A percentile compares a stretch with the other conserved stretches of the same genome.
Evolutionary conservation across 139 green algal species (phyloP).

Genomic region (Coelastrella sp.): DNA sequence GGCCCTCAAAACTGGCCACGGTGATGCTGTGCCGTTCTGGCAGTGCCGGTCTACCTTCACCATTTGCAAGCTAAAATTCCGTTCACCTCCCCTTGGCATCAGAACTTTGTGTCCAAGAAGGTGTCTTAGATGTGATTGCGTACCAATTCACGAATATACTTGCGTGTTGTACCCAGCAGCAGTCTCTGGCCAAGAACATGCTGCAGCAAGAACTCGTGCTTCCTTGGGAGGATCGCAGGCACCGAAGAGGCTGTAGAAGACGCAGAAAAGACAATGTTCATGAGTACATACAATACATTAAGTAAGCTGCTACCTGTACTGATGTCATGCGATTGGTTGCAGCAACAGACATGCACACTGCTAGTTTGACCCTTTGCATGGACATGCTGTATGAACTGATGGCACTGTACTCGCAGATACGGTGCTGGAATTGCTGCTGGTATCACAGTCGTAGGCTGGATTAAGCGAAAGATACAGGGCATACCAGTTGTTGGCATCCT

Average conservation of each 20-base stretch:
- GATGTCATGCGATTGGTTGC: neutral
- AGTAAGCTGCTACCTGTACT: neutral
- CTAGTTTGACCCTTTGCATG: neutral
- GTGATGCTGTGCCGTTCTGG: too few relatives aligned
- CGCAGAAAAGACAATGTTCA: neutral
- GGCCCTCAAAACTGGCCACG: too few relatives aligned
- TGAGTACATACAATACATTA: constrained; percentile 2
- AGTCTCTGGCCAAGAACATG: neutral
- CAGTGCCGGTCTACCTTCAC: too few relatives aligned
- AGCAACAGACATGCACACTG: neutral
- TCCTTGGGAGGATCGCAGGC: neutral
- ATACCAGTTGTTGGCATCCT: constrained; percentile 51
- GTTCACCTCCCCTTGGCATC: too few relatives aligned
- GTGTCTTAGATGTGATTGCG: too few relatives aligned
- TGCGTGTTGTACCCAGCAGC: too few relatives aligned
- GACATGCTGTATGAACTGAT: neutral
- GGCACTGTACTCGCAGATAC: constrained; percentile 46
- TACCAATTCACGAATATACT: too few relatives aligned
- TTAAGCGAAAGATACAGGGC: constrained; percentile 45
- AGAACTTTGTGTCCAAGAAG: too few relatives aligned
- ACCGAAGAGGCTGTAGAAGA: neutral
- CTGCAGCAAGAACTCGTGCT: neutral
- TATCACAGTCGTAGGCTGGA: constrained; percentile 36
- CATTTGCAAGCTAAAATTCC: too few relatives aligned
- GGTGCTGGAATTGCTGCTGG: constrained; percentile 49